Evolutionary conservation across 805 yeast species (phyloP), one percentile per base, ranked within the genome.

Genomic region (Trichomonascus vanleenenianus): DNA sequence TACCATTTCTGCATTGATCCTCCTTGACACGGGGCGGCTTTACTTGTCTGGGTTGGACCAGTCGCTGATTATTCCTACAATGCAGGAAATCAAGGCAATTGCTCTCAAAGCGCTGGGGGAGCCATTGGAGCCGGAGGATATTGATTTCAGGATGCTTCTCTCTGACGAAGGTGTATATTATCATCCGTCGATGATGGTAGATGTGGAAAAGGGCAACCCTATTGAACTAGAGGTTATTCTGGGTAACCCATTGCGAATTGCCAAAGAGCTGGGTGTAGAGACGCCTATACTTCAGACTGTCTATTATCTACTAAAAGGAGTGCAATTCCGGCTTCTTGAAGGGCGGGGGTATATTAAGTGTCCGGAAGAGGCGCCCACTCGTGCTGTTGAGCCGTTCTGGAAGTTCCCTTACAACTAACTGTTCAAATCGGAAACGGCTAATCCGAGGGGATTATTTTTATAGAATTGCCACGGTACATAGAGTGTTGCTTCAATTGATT

Each of bases 141-240:
- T 71, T 16, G 75, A 75, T 48, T 67, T 75, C 22, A 50, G 56
- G 40, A 74, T 78, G 68, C 59, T 78, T 32, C 79, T 77, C 51
- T 69, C 77, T 16, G 84, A 81, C 56, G 83, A 72, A 47, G 78
- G 77, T 9, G 68, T 66, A 31, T 75, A 72, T 63, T 83, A 75
- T 59, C 70, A 72, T 43, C 91, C 91, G 2, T 81, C 88, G 3
- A 83, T 83, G 91, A 65, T 74, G 50, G 83, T 81, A 9, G 93
- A 83, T 57, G 72, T 73, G 16, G 65, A 75, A 42, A 79, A 81
- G 57, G 78, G 79, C 20, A 80, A 83, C 56, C 78, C 79, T 40
- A 74, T 84, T 52, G 94, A 85, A 61, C 62, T 79, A 25, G 88
- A 84, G 56, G 82, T 76, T 18, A 81, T 85, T 49, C 64, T 83